Percentiles rank a stretch among this genome's conserved stretches.
Conservation (phyloP, 306 rosid genomes). For the Citrullus amarus region DNA sequence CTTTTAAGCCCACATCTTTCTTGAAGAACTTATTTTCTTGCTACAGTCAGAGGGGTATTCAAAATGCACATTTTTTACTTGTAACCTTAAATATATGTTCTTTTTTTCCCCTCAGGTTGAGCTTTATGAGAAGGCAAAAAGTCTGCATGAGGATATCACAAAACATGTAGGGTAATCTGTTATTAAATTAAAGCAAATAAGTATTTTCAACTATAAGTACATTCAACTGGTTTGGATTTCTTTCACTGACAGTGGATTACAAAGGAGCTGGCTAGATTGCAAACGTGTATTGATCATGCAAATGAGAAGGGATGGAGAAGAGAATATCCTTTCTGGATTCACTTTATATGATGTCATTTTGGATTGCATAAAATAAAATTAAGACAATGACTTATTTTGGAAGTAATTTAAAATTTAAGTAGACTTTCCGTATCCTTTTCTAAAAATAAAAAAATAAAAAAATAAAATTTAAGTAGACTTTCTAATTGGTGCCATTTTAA, state of each 20-base stretch:
- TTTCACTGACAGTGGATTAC: conserved; percentile 49
- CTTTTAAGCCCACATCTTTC: background rate
- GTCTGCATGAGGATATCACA: conserved; percentile 53
- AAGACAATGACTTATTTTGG: background rate
- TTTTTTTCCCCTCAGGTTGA: conserved; percentile 35
- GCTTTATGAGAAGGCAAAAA: conserved; percentile 61
- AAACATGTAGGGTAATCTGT: conserved; percentile 39
- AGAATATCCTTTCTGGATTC: conserved; percentile 59
- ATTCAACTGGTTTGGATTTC: background rate
- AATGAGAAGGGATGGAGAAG: conserved; percentile 90
- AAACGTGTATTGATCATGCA: conserved; percentile 58
- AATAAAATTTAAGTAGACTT: background rate
- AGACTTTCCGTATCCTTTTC: background rate
- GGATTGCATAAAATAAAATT: background rate
- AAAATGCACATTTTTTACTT: background rate
- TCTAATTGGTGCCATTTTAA: background rate
- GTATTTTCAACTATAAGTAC: background rate
- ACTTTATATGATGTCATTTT: background rate
- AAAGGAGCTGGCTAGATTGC: conserved; percentile 41
- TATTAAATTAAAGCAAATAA: background rate
- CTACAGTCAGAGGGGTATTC: background rate
- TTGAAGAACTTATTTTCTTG: background rate
- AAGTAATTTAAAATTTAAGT: background rate
- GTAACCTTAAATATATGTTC: background rate
- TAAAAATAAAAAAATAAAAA: no score